These are phyloP conservation scores for Coemansia sp. DNA, from an alignment of 192 early-diverging fungal species.

Conservation along the genomic window DNA sequence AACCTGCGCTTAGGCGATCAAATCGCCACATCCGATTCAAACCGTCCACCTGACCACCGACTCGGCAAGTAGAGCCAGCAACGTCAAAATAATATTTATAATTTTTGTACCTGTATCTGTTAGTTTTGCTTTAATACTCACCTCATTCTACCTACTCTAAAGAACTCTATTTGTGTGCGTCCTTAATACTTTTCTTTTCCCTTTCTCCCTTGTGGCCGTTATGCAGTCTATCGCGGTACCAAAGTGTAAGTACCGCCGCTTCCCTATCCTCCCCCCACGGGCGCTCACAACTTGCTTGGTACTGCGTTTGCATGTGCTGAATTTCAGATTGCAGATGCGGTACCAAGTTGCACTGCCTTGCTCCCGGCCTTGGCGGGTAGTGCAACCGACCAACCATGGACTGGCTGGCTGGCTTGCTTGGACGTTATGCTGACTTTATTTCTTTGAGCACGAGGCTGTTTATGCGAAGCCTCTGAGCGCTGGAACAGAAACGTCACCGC, in stretches of 20 bases:
- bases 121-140: neutral
- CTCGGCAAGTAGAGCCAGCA: neutral
- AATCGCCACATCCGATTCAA: neutral
- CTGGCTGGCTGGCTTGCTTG: neutral
- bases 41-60: neutral
- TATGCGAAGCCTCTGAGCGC: neutral
- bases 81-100: neutral
- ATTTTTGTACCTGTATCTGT: neutral
- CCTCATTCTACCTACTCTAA: neutral
- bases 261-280: neutral
- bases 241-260: slow-evolving; percentile 17
- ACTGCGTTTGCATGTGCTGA: neutral
- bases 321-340: slow-evolving; percentile 5
- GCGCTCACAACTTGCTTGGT: neutral
- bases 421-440: neutral
- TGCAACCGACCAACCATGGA: neutral
- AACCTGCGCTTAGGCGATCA: neutral
- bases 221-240: slow-evolving; percentile 25
- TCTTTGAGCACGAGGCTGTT: neutral
- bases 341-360: neutral
- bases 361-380: neutral
- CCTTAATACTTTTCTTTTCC: neutral
- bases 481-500: neutral
- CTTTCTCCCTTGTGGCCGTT: slow-evolving; percentile 3
- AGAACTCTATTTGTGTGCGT: neutral